phyloP scores from a whole-genome alignment of 495 filamentous ascomycete genomes.

The Aspergillus sparsus region DNA sequence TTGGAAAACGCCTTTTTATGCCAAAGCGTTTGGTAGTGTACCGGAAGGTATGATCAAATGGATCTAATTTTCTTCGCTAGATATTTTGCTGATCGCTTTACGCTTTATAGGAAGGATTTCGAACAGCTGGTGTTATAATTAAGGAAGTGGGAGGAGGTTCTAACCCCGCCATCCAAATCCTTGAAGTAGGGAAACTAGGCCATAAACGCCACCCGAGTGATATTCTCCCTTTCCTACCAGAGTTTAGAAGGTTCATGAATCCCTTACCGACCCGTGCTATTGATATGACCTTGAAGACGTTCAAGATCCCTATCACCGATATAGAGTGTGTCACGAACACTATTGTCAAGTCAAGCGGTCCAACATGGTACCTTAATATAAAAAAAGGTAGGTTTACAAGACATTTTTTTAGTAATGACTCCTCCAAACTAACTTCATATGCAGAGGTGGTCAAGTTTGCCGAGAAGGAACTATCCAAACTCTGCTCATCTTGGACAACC shows the following conservation, averaged over 20 bases:
- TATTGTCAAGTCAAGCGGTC: constrained; percentile 59
- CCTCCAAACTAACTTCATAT: constrained; percentile 15
- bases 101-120: constrained; percentile 62
- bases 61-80: background rate
- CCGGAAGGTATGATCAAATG: constrained; percentile 49
- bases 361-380: constrained; percentile 47
- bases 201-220: constrained; percentile 72
- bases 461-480: constrained; percentile 61
- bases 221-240: constrained; percentile 73
- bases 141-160: constrained; percentile 65
- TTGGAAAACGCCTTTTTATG: constrained; percentile 77
- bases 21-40: constrained; percentile 74
- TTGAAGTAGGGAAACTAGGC: constrained; percentile 67
- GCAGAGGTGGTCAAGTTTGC: constrained; percentile 47
- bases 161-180: constrained; percentile 68
- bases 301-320: constrained; percentile 67
- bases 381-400: constrained; percentile 40
- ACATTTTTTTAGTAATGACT: background rate
- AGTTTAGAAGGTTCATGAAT: constrained; percentile 61
- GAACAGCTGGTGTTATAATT: constrained; percentile 78
- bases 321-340: constrained; percentile 81
- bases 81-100: constrained; percentile 19
- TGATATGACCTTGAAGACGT: constrained; percentile 63
- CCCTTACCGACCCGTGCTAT: constrained; percentile 54
- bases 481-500: constrained; percentile 68